Percentiles rank a stretch among this genome's conserved stretches.
phyloP scores from a whole-genome alignment of 2,329 filamentous ascomycete species.

The Scytalidium sp. region DNA sequence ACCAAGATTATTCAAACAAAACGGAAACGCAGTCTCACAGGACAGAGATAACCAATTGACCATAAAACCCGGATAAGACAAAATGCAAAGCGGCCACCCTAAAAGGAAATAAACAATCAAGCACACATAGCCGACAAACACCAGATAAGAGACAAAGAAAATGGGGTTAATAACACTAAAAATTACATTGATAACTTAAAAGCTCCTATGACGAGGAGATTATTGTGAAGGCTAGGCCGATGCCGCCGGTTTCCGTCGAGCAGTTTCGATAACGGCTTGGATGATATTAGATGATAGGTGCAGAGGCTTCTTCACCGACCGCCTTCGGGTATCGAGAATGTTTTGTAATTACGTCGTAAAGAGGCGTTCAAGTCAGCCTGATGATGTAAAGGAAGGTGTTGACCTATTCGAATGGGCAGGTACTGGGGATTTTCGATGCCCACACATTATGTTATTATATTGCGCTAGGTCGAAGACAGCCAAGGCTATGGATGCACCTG shows the following conservation, averaged over 20 bases:
- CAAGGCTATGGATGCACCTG: no score
- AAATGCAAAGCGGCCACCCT: neutral
- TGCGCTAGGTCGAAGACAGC: no score
- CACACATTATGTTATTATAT: no score
- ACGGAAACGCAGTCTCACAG: neutral
- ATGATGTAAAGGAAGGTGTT: no score
- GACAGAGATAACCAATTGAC: neutral
- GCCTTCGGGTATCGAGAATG: neutral
- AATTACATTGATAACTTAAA: slow-evolving; percentile 23
- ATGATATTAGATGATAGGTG: neutral
- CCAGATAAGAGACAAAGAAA: slow-evolving; percentile 2
- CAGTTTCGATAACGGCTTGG: slow-evolving; percentile 9
- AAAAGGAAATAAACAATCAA: slow-evolving; percentile 4
- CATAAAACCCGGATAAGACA: neutral
- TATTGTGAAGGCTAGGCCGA: slow-evolving; percentile 15
- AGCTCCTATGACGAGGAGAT: slow-evolving; percentile 31
- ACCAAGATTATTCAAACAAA: neutral
- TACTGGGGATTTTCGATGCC: no score
- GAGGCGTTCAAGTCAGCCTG: neutral
- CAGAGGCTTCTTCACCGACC: neutral
- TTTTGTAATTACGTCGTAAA: neutral
- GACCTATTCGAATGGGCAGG: no score
- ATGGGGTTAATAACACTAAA: slow-evolving; percentile 5
- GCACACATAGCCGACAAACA: neutral
- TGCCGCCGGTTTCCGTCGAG: slow-evolving; percentile 4